Evolutionary conservation across 192 early-diverging fungal species (phyloP).

Genomic region (Pecoramyces ruminantium): DNA sequence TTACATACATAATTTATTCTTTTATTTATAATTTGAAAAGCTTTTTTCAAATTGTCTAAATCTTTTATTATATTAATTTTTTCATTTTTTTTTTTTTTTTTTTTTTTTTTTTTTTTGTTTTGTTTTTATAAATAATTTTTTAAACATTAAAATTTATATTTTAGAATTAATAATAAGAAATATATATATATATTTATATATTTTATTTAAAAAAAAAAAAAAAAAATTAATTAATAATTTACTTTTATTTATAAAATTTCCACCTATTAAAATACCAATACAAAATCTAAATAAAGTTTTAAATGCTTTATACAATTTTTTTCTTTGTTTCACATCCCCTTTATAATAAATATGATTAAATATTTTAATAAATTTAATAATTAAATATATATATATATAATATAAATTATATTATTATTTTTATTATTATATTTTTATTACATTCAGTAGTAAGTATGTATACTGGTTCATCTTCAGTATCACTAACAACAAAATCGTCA

Average conservation of each 20-base stretch:
- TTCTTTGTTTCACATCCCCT: not conserved
- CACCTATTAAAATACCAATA: not conserved
- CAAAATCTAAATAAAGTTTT: not conserved
- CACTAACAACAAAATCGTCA: not conserved
- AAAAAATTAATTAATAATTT: too few relatives aligned
- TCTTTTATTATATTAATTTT: not conserved
- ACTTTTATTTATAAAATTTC: not conserved
- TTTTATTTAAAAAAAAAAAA: too few relatives aligned
- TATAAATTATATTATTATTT: too few relatives aligned
- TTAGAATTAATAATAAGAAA: too few relatives aligned
- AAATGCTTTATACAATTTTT: not conserved
- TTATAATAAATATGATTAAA: too few relatives aligned
- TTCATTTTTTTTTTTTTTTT: too few relatives aligned
- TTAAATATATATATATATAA: too few relatives aligned
- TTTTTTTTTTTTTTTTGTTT: too few relatives aligned
- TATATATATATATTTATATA: too few relatives aligned
- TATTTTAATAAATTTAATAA: too few relatives aligned
- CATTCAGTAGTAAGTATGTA: not conserved
- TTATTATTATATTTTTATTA: not conserved
- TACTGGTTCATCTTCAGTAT: not conserved
- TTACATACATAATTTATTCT: not conserved
- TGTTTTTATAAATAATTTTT: too few relatives aligned
- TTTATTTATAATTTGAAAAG: not conserved
- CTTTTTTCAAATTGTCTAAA: not conserved
- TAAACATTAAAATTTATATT: too few relatives aligned